Base-by-base conservation (phyloP, 1,284 basidiomycete species). In the Cryptococcus deneoformans region DNA sequence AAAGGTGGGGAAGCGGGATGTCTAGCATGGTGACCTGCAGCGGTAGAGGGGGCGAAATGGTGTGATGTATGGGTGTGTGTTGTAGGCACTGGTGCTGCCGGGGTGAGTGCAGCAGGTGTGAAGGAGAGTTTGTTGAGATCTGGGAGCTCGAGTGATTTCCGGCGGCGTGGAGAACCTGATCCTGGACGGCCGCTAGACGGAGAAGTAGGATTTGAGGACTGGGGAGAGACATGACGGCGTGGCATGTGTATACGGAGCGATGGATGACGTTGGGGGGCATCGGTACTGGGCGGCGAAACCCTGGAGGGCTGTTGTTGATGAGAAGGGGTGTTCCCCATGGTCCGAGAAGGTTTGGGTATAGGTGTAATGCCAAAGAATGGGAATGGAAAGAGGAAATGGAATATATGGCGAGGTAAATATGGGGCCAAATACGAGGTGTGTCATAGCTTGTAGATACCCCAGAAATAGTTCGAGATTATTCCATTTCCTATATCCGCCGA, bases 71-170 rank as follows among this genome's bases (percentile, higher is more conserved):
- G 66, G 2, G 71, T 74, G 11, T 72, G 71, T 8, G 69, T 72
- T 3, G 72, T 74, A 1, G 70, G 65, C 34, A 72, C 66, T 2
- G 71, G 69, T 4, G 72, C 72, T 14, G 73, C 70, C 5, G 60
- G 60, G 11, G 60, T 58, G 7, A 61, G 47, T 9, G 60, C 60
- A 2, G 60, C 49, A 1, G 74, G 74, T 0, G 77, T 78, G 49
- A 78, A 76, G 7, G 66, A 67, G 14, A 78, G 61, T 54, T 71
- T 75, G 60, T 78, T 77, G 35, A 78, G 58, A 57, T 78, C 77
- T 11, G 77, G 77, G 12, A 78, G 61, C 63, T 78, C 77, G 49
- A 78, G 69, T 11, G 71, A 73, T 64, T 77, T 76, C 29, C 77
- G 62, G 38, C 76, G 57, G 34, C 77, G 63, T 6, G 75, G 75